Conservation (phyloP, 202 grass and related monocot species). For the Elaeis oleifera region DNA sequence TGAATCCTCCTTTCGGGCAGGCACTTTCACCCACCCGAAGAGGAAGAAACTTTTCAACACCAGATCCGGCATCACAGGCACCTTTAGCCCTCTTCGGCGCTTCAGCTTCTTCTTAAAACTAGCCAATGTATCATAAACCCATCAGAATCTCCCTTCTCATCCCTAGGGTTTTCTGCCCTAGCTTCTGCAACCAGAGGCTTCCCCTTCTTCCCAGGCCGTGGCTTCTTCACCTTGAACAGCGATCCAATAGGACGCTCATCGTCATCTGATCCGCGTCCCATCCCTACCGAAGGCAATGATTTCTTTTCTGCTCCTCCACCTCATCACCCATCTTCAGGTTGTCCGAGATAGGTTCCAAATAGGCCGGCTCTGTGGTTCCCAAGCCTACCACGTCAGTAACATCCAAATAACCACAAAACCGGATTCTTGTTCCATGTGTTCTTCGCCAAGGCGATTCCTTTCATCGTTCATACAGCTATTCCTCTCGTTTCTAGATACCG, state of each 20-base stretch:
- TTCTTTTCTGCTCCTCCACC: slow-evolving; percentile 7
- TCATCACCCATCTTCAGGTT: slow-evolving; percentile 5
- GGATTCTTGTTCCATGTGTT: neutral
- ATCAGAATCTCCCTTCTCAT: slow-evolving; percentile 22
- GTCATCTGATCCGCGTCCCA: slow-evolving; percentile 31
- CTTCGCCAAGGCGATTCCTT: neutral
- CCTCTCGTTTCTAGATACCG: neutral
- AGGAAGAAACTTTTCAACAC: neutral
- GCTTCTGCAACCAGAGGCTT: neutral
- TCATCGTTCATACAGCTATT: neutral
- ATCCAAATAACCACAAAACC: neutral
- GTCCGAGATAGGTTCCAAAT: slow-evolving; percentile 1
- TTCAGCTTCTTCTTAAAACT: slow-evolving; percentile 80
- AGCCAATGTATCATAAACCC: slow-evolving; percentile 92
- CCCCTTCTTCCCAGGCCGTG: slow-evolving; percentile 20
- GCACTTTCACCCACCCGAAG: slow-evolving; percentile 17
- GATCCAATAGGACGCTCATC: slow-evolving; percentile 53
- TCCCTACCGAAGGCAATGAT: slow-evolving; percentile 10
- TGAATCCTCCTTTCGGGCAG: slow-evolving; percentile 31
- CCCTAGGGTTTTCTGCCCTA: slow-evolving; percentile 32
- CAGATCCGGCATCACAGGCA: slow-evolving; percentile 22
- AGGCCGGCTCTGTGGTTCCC: neutral
- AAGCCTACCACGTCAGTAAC: neutral
- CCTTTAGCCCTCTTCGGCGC: slow-evolving; percentile 55
- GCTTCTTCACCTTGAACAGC: slow-evolving; percentile 45